Conservation (phyloP, 768 basidiomycete genomes). For the Suillus placidus region DNA sequence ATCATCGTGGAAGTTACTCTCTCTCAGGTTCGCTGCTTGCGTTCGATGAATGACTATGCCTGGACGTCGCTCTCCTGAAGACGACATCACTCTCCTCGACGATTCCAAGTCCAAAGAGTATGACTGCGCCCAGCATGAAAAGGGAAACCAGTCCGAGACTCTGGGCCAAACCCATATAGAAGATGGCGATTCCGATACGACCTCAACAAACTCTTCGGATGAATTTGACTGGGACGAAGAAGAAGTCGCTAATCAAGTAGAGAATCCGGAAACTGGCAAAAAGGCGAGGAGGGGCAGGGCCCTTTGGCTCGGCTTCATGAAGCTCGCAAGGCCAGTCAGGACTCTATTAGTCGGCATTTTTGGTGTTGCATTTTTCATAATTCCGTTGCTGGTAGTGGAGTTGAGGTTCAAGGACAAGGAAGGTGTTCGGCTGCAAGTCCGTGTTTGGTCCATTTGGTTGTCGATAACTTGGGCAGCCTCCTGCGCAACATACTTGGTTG, state of each 20-base stretch:
- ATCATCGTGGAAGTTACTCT: neutral
- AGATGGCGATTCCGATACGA: conserved; percentile 31
- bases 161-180: conserved; percentile 13
- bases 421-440: conserved; percentile 54
- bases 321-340: conserved; percentile 60
- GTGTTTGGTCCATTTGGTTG: conserved; percentile 69
- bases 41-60: conserved; percentile 20
- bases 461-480: conserved; percentile 66
- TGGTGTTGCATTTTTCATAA: conserved; percentile 64
- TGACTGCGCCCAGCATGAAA: conserved; percentile 14
- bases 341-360: conserved; percentile 60
- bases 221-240: conserved; percentile 79
- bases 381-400: conserved; percentile 70
- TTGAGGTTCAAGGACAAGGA: conserved; percentile 54
- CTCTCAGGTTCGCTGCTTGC: neutral
- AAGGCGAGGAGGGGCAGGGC: conserved; percentile 65
- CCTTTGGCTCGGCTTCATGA: conserved; percentile 68
- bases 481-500: conserved; percentile 62
- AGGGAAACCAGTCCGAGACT: conserved; percentile 14
- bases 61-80: conserved; percentile 15
- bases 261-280: conserved; percentile 25
- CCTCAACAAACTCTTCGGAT: conserved; percentile 64
- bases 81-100: conserved; percentile 12
- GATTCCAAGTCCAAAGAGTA: conserved; percentile 16
- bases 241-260: conserved; percentile 40